Percentiles rank a stretch among this genome's conserved stretches.
These are phyloP conservation scores for Beauveria sp. DNA, from an alignment of 2,329 filamentous ascomycete genomes.

Conservation along the genomic window DNA sequence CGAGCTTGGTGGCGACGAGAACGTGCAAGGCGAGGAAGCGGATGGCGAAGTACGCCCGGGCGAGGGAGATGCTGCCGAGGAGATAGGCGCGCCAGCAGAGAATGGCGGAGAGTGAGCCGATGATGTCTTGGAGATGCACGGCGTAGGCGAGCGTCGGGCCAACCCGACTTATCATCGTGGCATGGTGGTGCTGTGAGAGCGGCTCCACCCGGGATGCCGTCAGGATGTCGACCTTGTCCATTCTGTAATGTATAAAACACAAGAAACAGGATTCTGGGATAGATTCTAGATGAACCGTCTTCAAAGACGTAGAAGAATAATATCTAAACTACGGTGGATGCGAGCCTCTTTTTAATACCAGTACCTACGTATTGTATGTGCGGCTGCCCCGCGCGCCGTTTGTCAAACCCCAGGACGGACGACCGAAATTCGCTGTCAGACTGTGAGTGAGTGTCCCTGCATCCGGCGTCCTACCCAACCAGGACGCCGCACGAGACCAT, in stretches of 20 bases:
- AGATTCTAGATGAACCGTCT: not conserved
- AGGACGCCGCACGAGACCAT: slow-evolving; percentile 7
- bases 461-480: slow-evolving; percentile 1
- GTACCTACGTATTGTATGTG: too few relatives aligned
- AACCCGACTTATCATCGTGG: slow-evolving; percentile 23
- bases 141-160: slow-evolving; percentile 27
- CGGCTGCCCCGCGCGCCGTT: not conserved
- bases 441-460: too few relatives aligned
- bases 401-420: not conserved
- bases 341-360: not conserved
- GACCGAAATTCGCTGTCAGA: not conserved
- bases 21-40: slow-evolving; percentile 20
- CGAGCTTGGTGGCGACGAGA: slow-evolving; percentile 22
- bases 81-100: slow-evolving; percentile 25
- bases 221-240: slow-evolving; percentile 32
- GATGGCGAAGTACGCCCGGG: slow-evolving; percentile 18
- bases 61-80: slow-evolving; percentile 22
- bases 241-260: slow-evolving; percentile 8
- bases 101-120: slow-evolving; percentile 24
- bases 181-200: not conserved
- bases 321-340: not conserved
- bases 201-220: slow-evolving; percentile 29
- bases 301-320: not conserved
- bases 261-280: not conserved
- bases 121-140: slow-evolving; percentile 27